phyloP scores from a whole-genome alignment of 2,329 filamentous ascomycete genomes.

The Aplosporella prunicola region DNA sequence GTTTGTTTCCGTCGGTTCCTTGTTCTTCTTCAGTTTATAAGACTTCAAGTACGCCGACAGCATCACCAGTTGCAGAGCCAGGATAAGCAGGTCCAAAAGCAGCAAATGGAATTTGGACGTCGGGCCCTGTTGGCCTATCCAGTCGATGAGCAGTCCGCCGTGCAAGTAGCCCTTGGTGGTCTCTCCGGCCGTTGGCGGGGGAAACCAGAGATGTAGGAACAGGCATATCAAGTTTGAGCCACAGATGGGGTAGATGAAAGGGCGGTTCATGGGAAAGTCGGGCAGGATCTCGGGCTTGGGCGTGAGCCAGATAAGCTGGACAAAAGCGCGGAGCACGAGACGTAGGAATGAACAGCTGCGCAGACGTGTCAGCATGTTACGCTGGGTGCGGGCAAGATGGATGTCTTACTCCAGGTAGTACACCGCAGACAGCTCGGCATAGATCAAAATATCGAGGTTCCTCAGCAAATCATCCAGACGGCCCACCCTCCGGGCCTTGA shows the following conservation, averaged over 20 bases:
- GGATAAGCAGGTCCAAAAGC: constrained; percentile 43
- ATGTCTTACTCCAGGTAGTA: constrained; percentile 54
- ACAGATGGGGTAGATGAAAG: constrained; percentile 46
- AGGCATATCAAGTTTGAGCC: constrained; percentile 48
- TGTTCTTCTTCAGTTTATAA: constrained; percentile 35
- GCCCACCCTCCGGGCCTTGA: constrained; percentile 26
- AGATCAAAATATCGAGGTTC: constrained; percentile 50
- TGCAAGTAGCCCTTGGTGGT: constrained; percentile 47
- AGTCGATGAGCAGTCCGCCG: constrained; percentile 54
- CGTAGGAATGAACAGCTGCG: constrained; percentile 49
- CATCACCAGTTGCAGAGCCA: constrained; percentile 49
- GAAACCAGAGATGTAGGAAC: constrained; percentile 39
- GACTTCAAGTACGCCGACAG: constrained; percentile 46
- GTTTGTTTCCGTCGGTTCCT: not conserved
- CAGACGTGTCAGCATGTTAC: not conserved
- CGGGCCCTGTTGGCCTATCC: constrained; percentile 52
- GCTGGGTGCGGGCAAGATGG: not conserved
- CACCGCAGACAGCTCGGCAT: constrained; percentile 50
- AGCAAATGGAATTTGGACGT: constrained; percentile 44
- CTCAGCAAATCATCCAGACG: constrained; percentile 47
- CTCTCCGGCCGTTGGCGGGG: constrained; percentile 36
- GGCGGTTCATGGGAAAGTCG: constrained; percentile 41
- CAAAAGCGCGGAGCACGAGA: constrained; percentile 44
- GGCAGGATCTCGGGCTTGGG: constrained; percentile 46
- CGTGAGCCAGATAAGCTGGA: constrained; percentile 51